Evolutionary conservation across 192 early-diverging fungal species (phyloP).

Genomic region (Globomyces pollinis-pini): DNA sequence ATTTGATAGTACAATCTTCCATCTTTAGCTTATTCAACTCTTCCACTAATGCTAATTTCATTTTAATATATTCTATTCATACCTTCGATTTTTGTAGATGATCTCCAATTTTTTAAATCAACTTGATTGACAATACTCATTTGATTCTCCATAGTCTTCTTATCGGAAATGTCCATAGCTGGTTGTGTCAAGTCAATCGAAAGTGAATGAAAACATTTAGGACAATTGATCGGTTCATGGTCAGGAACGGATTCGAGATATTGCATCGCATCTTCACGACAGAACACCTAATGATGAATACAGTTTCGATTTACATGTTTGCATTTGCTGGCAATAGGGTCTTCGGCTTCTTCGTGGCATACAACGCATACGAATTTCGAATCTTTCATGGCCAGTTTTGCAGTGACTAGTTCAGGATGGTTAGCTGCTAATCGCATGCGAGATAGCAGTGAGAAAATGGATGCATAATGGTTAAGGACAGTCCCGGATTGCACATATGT

Average conservation of each 20-base stretch:
- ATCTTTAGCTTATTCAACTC: conserved; percentile 67
- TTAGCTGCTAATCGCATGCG: conserved; percentile 86
- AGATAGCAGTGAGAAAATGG: conserved; percentile 83
- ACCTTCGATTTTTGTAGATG: conserved; percentile 92
- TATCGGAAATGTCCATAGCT: conserved; percentile 30
- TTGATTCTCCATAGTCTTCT: conserved; percentile 35
- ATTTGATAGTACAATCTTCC: conserved; percentile 67
- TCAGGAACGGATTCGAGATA: conserved; percentile 30
- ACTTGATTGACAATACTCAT: conserved; percentile 87
- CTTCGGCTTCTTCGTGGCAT: conserved; percentile 82
- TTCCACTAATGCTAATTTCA: conserved; percentile 86
- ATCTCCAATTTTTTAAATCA: conserved; percentile 78
- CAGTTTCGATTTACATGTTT: too few species aligned
- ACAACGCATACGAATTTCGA: conserved; percentile 69
- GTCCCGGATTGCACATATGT: conserved; percentile 37
- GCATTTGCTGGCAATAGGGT: conserved; percentile 74
- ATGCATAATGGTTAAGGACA: conserved; percentile 88
- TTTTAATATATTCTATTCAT: too few species aligned
- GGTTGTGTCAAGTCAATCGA: conserved; percentile 62
- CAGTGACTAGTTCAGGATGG: conserved; percentile 61
- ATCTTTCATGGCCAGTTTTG: conserved; percentile 24
- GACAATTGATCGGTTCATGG: conserved; percentile 51
- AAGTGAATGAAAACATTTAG: conserved; percentile 67
- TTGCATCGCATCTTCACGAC: conserved; percentile 68
- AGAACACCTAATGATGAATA: too few species aligned